Evolutionary conservation across 208 protist species (phyloP).

Genomic region (Porcisia hertigi): DNA sequence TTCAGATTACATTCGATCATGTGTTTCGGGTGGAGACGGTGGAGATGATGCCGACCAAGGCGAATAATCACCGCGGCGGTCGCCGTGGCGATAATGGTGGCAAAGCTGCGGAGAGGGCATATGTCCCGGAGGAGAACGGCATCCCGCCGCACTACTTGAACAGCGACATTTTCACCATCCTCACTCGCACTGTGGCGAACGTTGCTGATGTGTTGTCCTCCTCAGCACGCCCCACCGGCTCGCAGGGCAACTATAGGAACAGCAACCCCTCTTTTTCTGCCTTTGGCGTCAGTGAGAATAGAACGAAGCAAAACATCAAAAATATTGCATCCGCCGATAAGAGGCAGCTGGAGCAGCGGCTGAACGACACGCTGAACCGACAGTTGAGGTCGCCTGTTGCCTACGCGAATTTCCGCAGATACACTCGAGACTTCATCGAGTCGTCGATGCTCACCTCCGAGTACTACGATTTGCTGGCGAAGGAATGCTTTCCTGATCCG

Average conservation of each 20-base stretch:
- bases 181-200: constrained; percentile 5
- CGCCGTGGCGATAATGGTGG: constrained; percentile 7
- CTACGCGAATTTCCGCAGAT: constrained; percentile 47
- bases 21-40: constrained; percentile 57
- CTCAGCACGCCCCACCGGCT: constrained; percentile 14
- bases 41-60: constrained; percentile 54
- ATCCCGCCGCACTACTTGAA: constrained; percentile 54
- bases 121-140: constrained; percentile 39
- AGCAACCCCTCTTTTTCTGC: neutral
- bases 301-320: constrained; percentile 35
- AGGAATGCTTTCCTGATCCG: constrained; percentile 50
- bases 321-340: constrained; percentile 40
- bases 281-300: constrained; percentile 42
- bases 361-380: constrained; percentile 48
- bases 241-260: neutral
- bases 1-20: constrained; percentile 83
- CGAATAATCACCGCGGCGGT: constrained; percentile 25
- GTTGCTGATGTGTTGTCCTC: neutral
- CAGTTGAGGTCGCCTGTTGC: constrained; percentile 39
- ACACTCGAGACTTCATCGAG: constrained; percentile 70
- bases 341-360: constrained; percentile 34
- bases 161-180: constrained; percentile 7
- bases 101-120: constrained; percentile 15
- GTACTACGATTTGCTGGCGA: constrained; percentile 68
- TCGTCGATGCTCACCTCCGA: constrained; percentile 54